Base-by-base conservation (phyloP, 2,329 filamentous ascomycete species). In the Leptographium flavum region DNA sequence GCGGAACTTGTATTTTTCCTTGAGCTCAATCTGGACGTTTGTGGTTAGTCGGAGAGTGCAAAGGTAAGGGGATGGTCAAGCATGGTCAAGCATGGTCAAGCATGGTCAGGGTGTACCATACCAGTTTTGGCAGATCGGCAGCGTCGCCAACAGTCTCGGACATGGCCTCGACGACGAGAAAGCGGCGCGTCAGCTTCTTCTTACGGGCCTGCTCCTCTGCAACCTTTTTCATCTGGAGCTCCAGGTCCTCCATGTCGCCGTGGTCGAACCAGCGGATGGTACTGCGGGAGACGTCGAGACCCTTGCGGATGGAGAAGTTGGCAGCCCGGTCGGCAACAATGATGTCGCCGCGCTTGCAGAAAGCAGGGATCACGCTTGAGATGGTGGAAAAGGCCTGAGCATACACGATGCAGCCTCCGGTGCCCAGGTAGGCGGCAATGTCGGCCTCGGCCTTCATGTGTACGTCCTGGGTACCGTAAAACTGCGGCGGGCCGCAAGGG, bases 391-490 rank as follows among this genome's bases (percentile, higher is more conserved):
- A 96, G 4, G 88, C 82, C 60, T 98, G 92, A 1, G 92, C 85
- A 58, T 98, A 98, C 48, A 98, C 80, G 54, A 98, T 96, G 58
- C 87, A 93, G 28, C 83, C 81, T 45, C 88, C 79, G 1, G 85
- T 86, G 22, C 92, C 92, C 23, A 98, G 66, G 59, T 90, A 94
- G 10, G 83, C 76, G 22, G 92, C 87, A 57, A 98, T 88, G 60
- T 96, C 90, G 46, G 85, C 78, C 65, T 98, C 92, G 15, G 87
- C 87, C 69, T 93, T 92, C 77, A 95, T 90, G 63, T 98, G 92
- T 39, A 96, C 88, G 64, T 98, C 92, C 62, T 96, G 90, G 28
- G 87, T 98, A 52, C 88, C 92, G 66, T 98, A 98, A 67, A 98
- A 98, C 52, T 94, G 88, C 6, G 92, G 92, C 17, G 92, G 92